Conservation (phyloP, 768 basidiomycete species). For the Lactarius akahatsu region DNA sequence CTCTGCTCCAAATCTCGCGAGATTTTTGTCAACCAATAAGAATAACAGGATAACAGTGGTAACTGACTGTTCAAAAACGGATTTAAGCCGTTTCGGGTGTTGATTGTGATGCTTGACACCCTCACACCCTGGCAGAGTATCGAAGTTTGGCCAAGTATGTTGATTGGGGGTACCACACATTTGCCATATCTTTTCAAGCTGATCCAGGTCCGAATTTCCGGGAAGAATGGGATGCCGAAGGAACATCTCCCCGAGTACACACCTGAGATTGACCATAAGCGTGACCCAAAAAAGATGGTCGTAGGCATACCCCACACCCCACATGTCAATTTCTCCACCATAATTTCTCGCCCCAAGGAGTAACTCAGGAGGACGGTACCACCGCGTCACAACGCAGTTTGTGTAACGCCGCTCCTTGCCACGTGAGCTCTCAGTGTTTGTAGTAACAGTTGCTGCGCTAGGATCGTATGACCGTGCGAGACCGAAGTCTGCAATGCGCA, state of each 20-base stretch:
- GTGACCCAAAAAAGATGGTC: background rate
- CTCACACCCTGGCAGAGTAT: slow-evolving; percentile 74
- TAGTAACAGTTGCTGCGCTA: slow-evolving; percentile 41
- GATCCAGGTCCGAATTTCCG: slow-evolving; percentile 88
- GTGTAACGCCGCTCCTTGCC: slow-evolving; percentile 77
- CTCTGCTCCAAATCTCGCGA: slow-evolving; percentile 61
- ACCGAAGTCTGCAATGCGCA: slow-evolving; percentile 95
- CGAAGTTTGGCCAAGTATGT: slow-evolving; percentile 77
- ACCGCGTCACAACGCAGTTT: slow-evolving; percentile 91
- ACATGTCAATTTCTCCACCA: slow-evolving; percentile 93
- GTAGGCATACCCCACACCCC: slow-evolving; percentile 85
- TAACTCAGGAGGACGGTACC: slow-evolving; percentile 94
- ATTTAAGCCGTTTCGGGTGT: slow-evolving; percentile 54
- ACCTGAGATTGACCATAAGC: slow-evolving; percentile 45
- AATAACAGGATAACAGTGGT: slow-evolving; percentile 18
- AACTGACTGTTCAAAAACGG: slow-evolving; percentile 58
- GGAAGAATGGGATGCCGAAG: slow-evolving; percentile 80
- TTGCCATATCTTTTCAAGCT: slow-evolving; percentile 84
- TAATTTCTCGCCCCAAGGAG: slow-evolving; percentile 87
- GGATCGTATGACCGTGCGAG: slow-evolving; percentile 81
- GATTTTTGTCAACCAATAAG: slow-evolving; percentile 10
- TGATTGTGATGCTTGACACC: slow-evolving; percentile 64
- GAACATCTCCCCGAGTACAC: slow-evolving; percentile 98
- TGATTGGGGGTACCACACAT: slow-evolving; percentile 88
- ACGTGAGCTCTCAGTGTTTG: slow-evolving; percentile 40